These are phyloP conservation scores for Artemisia princeps DNA, from an alignment of 140 eudicot species.

Conservation along the genomic window DNA sequence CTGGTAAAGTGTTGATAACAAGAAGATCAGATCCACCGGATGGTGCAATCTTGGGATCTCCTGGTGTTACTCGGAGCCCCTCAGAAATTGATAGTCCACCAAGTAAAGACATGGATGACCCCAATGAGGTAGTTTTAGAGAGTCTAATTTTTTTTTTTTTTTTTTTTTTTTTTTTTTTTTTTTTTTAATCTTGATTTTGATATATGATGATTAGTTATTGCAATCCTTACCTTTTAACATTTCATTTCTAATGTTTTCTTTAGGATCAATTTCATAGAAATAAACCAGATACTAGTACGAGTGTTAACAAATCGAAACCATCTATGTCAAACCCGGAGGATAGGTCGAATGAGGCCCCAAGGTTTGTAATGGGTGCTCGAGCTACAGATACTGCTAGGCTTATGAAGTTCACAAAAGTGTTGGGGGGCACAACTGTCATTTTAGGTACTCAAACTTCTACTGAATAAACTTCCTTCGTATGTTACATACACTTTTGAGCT, in stretches of 20 bases:
- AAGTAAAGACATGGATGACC: conserved; percentile 42
- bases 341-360: conserved; percentile 57
- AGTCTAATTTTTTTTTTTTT: neutral
- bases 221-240: neutral
- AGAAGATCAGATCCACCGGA: conserved; percentile 64
- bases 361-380: conserved; percentile 60
- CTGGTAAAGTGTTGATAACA: conserved; percentile 85
- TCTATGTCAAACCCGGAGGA: conserved; percentile 40
- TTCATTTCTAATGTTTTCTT: conserved; percentile 10
- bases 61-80: conserved; percentile 48
- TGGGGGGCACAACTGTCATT: conserved; percentile 66
- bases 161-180: neutral
- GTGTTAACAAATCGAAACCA: conserved; percentile 37
- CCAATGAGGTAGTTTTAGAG: conserved; percentile 42
- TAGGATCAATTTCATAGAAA: conserved; percentile 49
- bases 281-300: conserved; percentile 38
- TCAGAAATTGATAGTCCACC: conserved; percentile 43
- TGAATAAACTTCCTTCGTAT: neutral
- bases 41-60: conserved; percentile 51
- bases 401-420: conserved; percentile 73
- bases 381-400: conserved; percentile 95
- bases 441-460: conserved; percentile 47
- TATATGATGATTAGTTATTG: conserved; percentile 1
- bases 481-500: neutral
- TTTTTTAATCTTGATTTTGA: conserved; percentile 5